These are phyloP conservation scores for Pneumocystis carinii DNA, from an alignment of 1,139 yeast genomes.

Conservation along the genomic window DNA sequence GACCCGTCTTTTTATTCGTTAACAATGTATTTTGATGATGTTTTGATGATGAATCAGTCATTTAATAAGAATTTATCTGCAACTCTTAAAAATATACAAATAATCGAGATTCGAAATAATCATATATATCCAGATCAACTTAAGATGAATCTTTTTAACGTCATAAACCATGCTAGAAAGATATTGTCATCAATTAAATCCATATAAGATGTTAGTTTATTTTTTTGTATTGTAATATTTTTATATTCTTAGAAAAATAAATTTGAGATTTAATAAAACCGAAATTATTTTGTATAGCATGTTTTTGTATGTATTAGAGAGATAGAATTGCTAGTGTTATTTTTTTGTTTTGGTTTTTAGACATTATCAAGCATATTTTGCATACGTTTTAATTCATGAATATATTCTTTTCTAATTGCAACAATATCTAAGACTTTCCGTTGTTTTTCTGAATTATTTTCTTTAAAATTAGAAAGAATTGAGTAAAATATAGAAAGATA, in stretches of 20 bases:
- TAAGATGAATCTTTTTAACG: too few relatives aligned
- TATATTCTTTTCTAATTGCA: neutral
- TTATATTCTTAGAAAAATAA: too few relatives aligned
- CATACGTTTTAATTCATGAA: neutral
- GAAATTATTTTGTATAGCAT: too few relatives aligned
- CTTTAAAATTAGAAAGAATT: neutral
- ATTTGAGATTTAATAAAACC: too few relatives aligned
- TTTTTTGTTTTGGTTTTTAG: neutral
- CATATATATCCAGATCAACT: too few relatives aligned
- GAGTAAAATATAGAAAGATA: neutral
- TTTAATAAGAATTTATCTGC: neutral
- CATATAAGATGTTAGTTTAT: too few relatives aligned
- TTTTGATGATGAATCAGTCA: neutral
- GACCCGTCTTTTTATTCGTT: neutral
- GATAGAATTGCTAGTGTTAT: too few relatives aligned
- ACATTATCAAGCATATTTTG: neutral
- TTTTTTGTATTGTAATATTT: too few relatives aligned
- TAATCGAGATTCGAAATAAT: neutral
- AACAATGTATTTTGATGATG: neutral
- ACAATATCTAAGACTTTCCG: neutral
- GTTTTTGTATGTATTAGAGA: too few relatives aligned
- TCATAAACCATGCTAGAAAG: too few relatives aligned
- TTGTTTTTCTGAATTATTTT: neutral
- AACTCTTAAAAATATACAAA: neutral
- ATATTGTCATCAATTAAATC: too few relatives aligned